Evolutionary conservation across 352 stramenopile species (phyloP).

Genomic region (Pythium scleroteichum): DNA sequence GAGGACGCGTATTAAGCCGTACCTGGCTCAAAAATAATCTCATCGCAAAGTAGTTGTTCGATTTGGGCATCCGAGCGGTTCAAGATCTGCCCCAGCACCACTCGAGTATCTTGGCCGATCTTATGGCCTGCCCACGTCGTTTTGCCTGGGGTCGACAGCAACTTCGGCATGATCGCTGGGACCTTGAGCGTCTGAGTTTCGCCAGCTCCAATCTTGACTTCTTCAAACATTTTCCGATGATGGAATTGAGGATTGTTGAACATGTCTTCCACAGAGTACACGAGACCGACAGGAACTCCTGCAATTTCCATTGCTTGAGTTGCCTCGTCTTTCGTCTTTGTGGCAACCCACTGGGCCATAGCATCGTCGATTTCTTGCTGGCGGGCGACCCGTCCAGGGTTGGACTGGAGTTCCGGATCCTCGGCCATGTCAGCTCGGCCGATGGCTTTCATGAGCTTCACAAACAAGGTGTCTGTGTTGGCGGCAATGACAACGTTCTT

Average conservation of each 20-base stretch:
- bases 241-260: slow-evolving; percentile 66
- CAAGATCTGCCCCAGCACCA: slow-evolving; percentile 59
- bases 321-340: slow-evolving; percentile 45
- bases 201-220: slow-evolving; percentile 47
- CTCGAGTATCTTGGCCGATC: slow-evolving; percentile 69
- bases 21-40: slow-evolving; percentile 70
- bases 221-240: slow-evolving; percentile 78
- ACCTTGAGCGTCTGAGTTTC: slow-evolving; percentile 45
- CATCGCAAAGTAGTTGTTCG: slow-evolving; percentile 49
- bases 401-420: slow-evolving; percentile 64
- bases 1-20: slow-evolving; percentile 11
- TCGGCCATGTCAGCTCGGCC: slow-evolving; percentile 53
- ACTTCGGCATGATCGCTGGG: slow-evolving; percentile 77
- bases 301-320: slow-evolving; percentile 61
- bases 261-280: slow-evolving; percentile 87
- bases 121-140: slow-evolving; percentile 68
- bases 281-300: slow-evolving; percentile 60
- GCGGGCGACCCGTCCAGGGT: slow-evolving; percentile 60
- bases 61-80: slow-evolving; percentile 54
- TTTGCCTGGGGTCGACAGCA: slow-evolving; percentile 55
- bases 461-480: slow-evolving; percentile 84
- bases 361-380: slow-evolving; percentile 65
- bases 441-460: slow-evolving; percentile 79
- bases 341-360: slow-evolving; percentile 55
- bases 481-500: slow-evolving; percentile 87